Conservation (phyloP, 140 eudicot species). For the Oenanthe javanica region DNA sequence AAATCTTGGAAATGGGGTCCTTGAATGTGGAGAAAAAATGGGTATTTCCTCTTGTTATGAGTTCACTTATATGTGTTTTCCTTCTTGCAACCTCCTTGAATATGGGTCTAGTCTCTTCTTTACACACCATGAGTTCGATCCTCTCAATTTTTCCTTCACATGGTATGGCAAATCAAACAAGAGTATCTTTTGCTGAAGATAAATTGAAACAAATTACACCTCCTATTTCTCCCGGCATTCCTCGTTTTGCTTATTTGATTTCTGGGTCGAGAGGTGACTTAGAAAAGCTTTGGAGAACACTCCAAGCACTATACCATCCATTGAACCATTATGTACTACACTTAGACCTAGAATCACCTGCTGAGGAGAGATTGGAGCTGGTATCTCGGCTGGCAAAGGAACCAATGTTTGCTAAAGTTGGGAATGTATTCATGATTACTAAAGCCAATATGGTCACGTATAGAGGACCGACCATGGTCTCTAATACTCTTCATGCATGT, state of each 20-base stretch:
- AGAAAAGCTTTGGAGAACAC: constrained; percentile 18
- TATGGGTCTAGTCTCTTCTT: constrained; percentile 26
- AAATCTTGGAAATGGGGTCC: constrained; percentile 2
- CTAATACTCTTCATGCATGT: constrained; percentile 20
- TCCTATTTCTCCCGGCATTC: constrained; percentile 10
- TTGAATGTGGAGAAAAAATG: constrained; percentile 28
- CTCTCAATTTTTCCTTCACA: constrained; percentile 12
- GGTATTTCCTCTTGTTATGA: constrained; percentile 27
- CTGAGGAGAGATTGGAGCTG: constrained; percentile 20
- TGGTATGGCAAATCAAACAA: constrained; percentile 1
- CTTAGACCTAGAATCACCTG: constrained; percentile 17
- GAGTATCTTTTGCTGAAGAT: constrained; percentile 4
- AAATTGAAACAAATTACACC: constrained; percentile 7
- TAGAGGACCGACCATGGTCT: constrained; percentile 21
- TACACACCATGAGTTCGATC: constrained; percentile 20
- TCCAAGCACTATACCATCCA: constrained; percentile 14
- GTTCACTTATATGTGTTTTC: constrained; percentile 19
- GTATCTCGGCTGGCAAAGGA: constrained; percentile 8
- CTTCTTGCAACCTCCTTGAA: constrained; percentile 25
- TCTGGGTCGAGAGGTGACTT: constrained; percentile 18
- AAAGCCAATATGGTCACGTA: constrained; percentile 20
- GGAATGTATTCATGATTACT: constrained; percentile 13
- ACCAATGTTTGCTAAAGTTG: constrained; percentile 9
- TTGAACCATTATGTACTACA: constrained; percentile 17
- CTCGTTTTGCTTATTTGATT: constrained; percentile 16